These are phyloP conservation scores for Collariella sp. DNA, from an alignment of 495 filamentous ascomycete species.

Conservation along the genomic window DNA sequence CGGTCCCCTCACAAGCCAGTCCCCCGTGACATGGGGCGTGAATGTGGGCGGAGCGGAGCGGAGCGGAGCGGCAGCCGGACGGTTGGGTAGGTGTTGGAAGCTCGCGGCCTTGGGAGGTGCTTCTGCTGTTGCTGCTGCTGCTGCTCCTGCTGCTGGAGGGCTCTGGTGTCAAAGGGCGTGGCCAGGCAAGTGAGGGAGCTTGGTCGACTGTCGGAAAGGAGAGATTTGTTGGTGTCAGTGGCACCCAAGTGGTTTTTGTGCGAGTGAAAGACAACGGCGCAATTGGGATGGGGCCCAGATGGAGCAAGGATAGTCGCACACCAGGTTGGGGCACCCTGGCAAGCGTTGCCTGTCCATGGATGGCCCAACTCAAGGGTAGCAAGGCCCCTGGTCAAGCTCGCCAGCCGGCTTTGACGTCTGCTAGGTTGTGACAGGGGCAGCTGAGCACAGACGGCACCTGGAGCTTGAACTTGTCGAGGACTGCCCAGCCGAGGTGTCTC, in stretches of 20 bases:
- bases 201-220: conserved; percentile 17
- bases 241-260: conserved; percentile 43
- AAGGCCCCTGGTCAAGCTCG: conserved; percentile 17
- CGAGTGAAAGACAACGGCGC: conserved; percentile 37
- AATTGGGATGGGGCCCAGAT: conserved; percentile 32
- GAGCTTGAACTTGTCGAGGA: background rate
- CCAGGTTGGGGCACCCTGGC: conserved; percentile 28
- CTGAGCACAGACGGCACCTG: conserved; percentile 2
- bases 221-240: conserved; percentile 38
- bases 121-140: conserved; percentile 8
- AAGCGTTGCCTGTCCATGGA: conserved; percentile 19
- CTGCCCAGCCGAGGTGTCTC: conserved; percentile 9
- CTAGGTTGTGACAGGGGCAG: conserved; percentile 4
- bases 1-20: conserved; percentile 18
- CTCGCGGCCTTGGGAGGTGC: too few relatives aligned
- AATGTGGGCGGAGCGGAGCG: background rate
- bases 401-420: conserved; percentile 17
- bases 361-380: conserved; percentile 30
- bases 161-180: conserved; percentile 11
- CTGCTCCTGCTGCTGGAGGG: conserved; percentile 7
- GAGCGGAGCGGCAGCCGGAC: conserved; percentile 6
- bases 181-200: background rate
- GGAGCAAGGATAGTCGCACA: conserved; percentile 29
- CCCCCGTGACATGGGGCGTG: conserved; percentile 5
- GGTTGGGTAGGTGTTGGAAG: conserved; percentile 14